Base-by-base conservation (phyloP, 1,284 basidiomycete genomes). In the Sanguinoderma infundibulare region DNA sequence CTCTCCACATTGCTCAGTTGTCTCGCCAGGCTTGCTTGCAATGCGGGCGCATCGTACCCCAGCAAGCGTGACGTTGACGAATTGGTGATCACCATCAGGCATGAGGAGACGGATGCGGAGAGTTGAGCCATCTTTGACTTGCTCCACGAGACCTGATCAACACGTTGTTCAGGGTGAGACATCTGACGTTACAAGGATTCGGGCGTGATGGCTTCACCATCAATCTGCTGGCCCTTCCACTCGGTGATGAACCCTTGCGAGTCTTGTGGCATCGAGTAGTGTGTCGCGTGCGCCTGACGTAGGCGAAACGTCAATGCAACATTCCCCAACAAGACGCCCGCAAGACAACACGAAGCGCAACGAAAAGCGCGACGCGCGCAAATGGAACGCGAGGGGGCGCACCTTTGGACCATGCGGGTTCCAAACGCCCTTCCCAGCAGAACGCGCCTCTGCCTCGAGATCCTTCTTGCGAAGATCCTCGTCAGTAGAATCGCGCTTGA, bases 111-210 rank as follows among this genome's bases (percentile, higher is more conserved):
- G 89, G 54, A 93, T 88, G 34, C 96, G 92, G 38, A 98, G 81
- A 54, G 95, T 96, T 42, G 92, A 92, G 52, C 96, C 97, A 74
- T 99, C 96, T 56, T 93, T 87, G 58, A 98, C 95, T 76, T 94
- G 90, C 77, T 99, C 97, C 62, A 99, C 94, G 64, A 97, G 86
- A 55, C 91, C 95, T 95, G 62, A 4, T 36, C n/a, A 10, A 54
- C 42, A 59, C 24, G 3, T 15, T 46, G 46, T 64, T 52, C 51
- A 7, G 6, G 22, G 12, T 34, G 46, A 46, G 42, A 47, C 12
- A 46, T 46, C 24, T 26, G 14, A 30, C 42, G 15, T 44, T 44
- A 5, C 53, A 14, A n/a, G 24, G 10, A 49, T 32, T 22, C 20
- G n/a, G n/a, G n/a, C 35, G 36, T 1, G 26, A 17, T n/a, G 9